Evolutionary conservation across 2,329 filamentous ascomycete species (phyloP), one percentile per base, ranked within the genome.

Genomic region (Colletotrichum phormii): DNA sequence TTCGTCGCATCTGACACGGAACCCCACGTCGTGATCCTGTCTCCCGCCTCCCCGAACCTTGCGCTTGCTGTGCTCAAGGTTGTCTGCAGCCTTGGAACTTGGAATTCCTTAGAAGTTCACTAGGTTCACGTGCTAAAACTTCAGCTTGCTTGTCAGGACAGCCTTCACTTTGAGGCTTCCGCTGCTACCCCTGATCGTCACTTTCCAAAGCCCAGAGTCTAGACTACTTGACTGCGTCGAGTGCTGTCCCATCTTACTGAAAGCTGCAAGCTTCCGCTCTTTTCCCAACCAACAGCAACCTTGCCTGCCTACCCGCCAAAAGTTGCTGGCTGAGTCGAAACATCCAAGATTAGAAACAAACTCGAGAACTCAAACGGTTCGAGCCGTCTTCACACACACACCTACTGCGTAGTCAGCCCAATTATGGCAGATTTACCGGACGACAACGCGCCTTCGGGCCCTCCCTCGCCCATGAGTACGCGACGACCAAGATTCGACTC

Each of bases 401-500:
- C 7, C 33, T 22, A 49, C 42, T 49, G 42, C 42, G 42, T 49
- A 49, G 42, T 49, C 42, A 57, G 35, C 49, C n/a, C 12, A 46
- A 18, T 12, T 62, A 75, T 75, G 74, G 60, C 72, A 5, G 53
- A 72, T 7, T 35, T 46, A 35, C 68, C 68, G 9, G 61, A 73
- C 7, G 62, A 70, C 26, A 60, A 59, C 13, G 65, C 65, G 12
- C 75, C 72, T 24, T 75, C 73, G 5, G 71, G 63, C 22, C 71
- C 68, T 61, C 62, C 69, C 18, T 72, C 72, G 12, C 73, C 74
- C 7, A 60, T 60, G 53, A 73, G 66, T 33, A 61, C 72, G 55
- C 71, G 75, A 37, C 59, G 68, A 35, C 74, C 69, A 26, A 66
- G 74, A 51, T 75, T 75, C 33, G 66, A 59, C 61, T 63, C 60